phyloP scores from a whole-genome alignment of 495 filamentous ascomycete genomes.

The Podospora didyma region DNA sequence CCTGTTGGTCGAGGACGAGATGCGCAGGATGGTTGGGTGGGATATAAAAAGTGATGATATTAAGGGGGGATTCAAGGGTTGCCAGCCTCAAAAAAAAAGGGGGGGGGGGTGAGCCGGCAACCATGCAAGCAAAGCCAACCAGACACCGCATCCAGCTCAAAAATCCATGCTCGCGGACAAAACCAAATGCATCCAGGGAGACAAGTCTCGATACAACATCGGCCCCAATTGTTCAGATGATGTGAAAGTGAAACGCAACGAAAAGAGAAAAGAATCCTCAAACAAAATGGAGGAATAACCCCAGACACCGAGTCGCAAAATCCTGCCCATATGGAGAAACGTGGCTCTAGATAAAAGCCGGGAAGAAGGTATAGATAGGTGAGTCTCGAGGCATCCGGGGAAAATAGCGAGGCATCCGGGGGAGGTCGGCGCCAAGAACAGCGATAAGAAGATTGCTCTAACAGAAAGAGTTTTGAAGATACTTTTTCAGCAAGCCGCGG shows the following conservation, averaged over 20 bases:
- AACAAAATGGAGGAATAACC: neutral
- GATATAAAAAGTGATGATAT: conserved; percentile 1
- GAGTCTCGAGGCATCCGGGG: neutral
- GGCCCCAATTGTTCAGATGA: neutral
- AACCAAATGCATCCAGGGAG: neutral
- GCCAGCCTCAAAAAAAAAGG: neutral
- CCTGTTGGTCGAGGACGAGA: neutral
- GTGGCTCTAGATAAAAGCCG: conserved; percentile 1
- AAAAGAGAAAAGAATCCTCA: neutral
- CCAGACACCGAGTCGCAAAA: conserved; percentile 5
- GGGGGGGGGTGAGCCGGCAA: conserved; percentile 10
- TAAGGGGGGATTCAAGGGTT: conserved; percentile 1
- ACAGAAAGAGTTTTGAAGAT: neutral
- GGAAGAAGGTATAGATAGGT: neutral
- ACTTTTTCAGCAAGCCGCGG: neutral
- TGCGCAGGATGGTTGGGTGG: neutral
- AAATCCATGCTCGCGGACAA: conserved; percentile 7
- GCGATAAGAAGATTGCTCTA: neutral
- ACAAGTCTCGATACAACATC: neutral
- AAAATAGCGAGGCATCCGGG: neutral
- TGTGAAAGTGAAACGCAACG: neutral
- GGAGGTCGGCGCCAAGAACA: neutral
- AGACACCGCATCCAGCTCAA: conserved; percentile 22
- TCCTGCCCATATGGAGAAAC: conserved; percentile 2
- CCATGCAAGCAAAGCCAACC: conserved; percentile 27